Evolutionary conservation across 208 protist genomes (phyloP), one percentile per base, ranked within the genome.

Genomic region (Crithidia sp.): DNA sequence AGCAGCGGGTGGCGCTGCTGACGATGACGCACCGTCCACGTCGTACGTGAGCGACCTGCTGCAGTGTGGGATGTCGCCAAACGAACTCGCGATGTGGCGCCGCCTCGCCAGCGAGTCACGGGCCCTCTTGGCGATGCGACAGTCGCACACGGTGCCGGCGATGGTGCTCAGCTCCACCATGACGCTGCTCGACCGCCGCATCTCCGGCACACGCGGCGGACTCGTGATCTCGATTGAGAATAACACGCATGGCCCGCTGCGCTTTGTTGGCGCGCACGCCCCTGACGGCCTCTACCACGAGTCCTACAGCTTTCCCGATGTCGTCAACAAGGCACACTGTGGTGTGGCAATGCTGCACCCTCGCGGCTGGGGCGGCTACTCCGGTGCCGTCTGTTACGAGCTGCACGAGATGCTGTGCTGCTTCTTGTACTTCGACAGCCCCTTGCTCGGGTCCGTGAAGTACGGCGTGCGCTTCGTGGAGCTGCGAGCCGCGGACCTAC

Each of bases 381-480:
- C 79, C 12, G 88, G 85, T 52, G 81, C 59, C 19, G 82, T 91
- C 19, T 93, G 87, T 79, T 95, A 90, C 79, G 81, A 85, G 50
- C 52, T 95, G 43, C 56, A 79, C 45, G 76, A 85, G 17, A 66
- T 72, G 43, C 53, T 92, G 12, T 79, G 79, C 64, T 90, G 82
- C 74, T 89, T 89, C 67, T 77, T 91, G 50, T 92, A 84, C 77
- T 90, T 92, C 68, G 90, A 95, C 52, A 81, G 71, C 67, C 78
- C 88, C 3, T 67, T 95, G 64, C 79, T 95, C 61, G 83, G 82
- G 12, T 77, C 71, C 14, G 64, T 79, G 50, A 84, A 85, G 65
- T 90, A 74, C 62, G 90, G 90, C 10, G 90, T 95, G 13, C 88
- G 84, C 62, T 91, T 92, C 67, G 53, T 83, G 2, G 83, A 88